Evolutionary conservation across 257 asterid species (phyloP).

Genomic region (Rauvolfia tetraphylla): DNA sequence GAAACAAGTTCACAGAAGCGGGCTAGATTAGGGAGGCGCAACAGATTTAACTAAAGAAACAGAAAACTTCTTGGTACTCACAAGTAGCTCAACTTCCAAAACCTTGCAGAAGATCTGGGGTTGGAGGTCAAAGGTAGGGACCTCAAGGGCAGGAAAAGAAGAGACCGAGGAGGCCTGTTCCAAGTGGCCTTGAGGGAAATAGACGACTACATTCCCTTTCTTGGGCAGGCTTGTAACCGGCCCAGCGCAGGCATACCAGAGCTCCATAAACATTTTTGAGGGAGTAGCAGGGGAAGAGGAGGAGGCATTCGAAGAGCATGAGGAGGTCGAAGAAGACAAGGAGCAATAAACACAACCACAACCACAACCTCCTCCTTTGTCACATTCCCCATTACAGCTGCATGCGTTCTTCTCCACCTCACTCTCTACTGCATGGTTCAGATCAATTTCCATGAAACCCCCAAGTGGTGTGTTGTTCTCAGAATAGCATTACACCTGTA

Average conservation of each 20-base stretch:
- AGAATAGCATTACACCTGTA: constrained; percentile 23
- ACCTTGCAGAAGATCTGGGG: constrained; percentile 92
- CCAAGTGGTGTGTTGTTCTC: constrained; percentile 18
- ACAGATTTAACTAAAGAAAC: constrained; percentile 6
- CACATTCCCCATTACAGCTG: constrained; percentile 61
- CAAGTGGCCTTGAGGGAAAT: constrained; percentile 96
- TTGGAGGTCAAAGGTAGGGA: constrained; percentile 69
- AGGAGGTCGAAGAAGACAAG: constrained; percentile 52
- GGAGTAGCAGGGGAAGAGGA: constrained; percentile 39
- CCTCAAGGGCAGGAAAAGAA: constrained; percentile 65
- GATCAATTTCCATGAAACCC: constrained; percentile 83
- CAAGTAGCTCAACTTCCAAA: constrained; percentile 80
- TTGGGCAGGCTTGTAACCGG: constrained; percentile 83
- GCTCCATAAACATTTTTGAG: constrained; percentile 69
- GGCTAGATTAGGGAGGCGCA: background rate
- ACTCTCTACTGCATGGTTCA: constrained; percentile 60
- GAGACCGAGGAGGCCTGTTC: constrained; percentile 72
- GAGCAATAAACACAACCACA: constrained; percentile 37
- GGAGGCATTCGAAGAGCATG: constrained; percentile 62
- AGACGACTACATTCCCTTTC: constrained; percentile 82
- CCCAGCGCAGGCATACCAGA: constrained; percentile 98
- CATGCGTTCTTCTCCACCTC: constrained; percentile 64
- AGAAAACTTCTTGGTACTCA: constrained; percentile 25
- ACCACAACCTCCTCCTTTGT: constrained; percentile 36
- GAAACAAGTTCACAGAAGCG: background rate